Base-by-base conservation (phyloP, 768 basidiomycete genomes). In the Daedaleopsis nitida region DNA sequence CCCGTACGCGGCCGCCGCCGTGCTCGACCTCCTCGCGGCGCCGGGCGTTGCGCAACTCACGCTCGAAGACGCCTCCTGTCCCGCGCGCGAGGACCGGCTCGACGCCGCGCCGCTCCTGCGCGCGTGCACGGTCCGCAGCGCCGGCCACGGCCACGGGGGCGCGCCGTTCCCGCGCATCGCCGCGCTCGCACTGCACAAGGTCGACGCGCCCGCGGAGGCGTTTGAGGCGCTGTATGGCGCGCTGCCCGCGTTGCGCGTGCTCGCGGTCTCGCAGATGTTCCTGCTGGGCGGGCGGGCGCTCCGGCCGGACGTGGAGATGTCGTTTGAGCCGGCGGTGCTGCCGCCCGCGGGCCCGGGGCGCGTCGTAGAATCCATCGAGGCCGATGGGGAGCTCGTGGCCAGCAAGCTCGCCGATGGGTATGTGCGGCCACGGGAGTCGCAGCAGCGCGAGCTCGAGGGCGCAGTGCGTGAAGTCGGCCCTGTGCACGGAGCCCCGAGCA, bases 21-120 rank as follows among this genome's bases (percentile, higher is more conserved):
- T 81, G 21, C 73, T 87, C 21, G 69, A 74, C 60, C 61, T 77
- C 19, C 55, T 85, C 35, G 68, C 78, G 55, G 79, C 81, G 17
- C 78, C 80, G 2, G 70, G 71, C 60, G 68, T 80, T 14, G 67
- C 59, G 51, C 64, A 62, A 6, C 70, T 87, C 27, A 66, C 68
- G 1, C 67, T 87, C 6, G 79, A 81, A 58, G 82, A 86, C 62
- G 75, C 76, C 10, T 76, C 72, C 24, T 76, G 75, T 55, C 71
- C 74, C 16, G 73, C 74, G n/a, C 76, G 75, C 10, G 68, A 79
- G 50, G 78, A 84, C 59, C 78, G 75, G 1, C 70, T 73, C 24
- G 70, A 69, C 52, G 59, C 57, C 14, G 64, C 48, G 10, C 44
- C 34, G 9, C 57, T 64, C 11, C 67, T 85, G 23, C 68, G 80